Percentiles rank a stretch among this genome's conserved stretches.
These are phyloP conservation scores for Chaetomidium leptoderma DNA, from an alignment of 495 filamentous ascomycete species.

Conservation along the genomic window DNA sequence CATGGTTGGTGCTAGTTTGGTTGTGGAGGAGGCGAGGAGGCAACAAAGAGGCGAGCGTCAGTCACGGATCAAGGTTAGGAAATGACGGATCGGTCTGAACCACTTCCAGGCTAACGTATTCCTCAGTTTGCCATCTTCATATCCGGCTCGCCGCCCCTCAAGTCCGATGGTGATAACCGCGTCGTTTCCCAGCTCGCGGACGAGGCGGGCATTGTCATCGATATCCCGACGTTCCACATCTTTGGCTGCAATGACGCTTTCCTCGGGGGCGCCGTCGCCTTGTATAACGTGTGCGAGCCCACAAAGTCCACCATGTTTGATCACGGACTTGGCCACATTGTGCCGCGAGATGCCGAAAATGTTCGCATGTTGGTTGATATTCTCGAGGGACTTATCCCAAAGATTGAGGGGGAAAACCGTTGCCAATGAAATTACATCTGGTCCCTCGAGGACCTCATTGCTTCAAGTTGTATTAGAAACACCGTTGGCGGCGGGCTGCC, in stretches of 20 bases:
- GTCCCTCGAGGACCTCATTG: too few relatives aligned
- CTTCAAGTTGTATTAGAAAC: too few relatives aligned
- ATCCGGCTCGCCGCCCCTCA: constrained; percentile 50
- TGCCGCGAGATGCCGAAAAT: constrained; percentile 49
- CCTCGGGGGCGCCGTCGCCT: constrained; percentile 46
- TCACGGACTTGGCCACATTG: constrained; percentile 53
- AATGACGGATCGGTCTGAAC: background rate
- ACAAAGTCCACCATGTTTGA: constrained; percentile 50
- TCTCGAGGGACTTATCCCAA: constrained; percentile 27
- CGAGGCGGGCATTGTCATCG: constrained; percentile 44
- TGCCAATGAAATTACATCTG: background rate
- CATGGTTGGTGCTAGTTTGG: constrained; percentile 45
- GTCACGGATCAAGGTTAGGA: constrained; percentile 43
- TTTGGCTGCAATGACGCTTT: constrained; percentile 56
- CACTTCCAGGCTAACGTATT: background rate
- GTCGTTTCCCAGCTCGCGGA: constrained; percentile 41
- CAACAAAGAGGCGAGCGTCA: constrained; percentile 35
- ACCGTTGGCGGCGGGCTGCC: too few relatives aligned
- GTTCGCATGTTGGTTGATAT: constrained; percentile 39
- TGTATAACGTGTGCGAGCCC: constrained; percentile 55
- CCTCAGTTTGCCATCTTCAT: constrained; percentile 51
- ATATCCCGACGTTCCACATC: constrained; percentile 54
- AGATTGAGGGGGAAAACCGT: constrained; percentile 24
- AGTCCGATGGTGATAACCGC: constrained; percentile 33
- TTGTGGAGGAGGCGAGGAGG: constrained; percentile 46